phyloP scores from a whole-genome alignment of 805 yeast genomes.

The Candida boidinii region DNA sequence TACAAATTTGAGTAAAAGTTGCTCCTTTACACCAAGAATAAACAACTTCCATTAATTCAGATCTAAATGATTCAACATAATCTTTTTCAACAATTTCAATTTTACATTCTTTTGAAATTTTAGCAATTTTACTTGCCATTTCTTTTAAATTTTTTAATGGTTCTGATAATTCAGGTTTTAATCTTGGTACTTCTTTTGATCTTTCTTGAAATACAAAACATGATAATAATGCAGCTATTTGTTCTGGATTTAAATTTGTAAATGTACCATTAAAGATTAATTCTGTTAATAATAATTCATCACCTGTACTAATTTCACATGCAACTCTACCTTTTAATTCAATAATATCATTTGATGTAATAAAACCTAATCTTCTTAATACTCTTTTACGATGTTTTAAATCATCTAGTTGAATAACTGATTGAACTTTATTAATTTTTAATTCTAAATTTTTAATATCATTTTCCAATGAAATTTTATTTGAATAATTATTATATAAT shows the following conservation, averaged over 20 bases:
- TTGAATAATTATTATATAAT: constrained; percentile 54
- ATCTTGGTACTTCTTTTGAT: constrained; percentile 78
- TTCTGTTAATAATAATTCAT: constrained; percentile 79
- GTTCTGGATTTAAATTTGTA: constrained; percentile 79
- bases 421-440: constrained; percentile 74
- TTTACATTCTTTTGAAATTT: constrained; percentile 81
- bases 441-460: constrained; percentile 52
- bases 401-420: constrained; percentile 91
- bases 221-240: constrained; percentile 84
- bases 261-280: constrained; percentile 92
- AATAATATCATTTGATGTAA: constrained; percentile 79
- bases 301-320: constrained; percentile 91
- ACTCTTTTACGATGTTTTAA: constrained; percentile 89
- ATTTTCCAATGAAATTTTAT: constrained; percentile 52
- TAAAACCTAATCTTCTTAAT: constrained; percentile 83
- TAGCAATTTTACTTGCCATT: constrained; percentile 87
- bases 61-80: constrained; percentile 84
- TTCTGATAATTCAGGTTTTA: constrained; percentile 86
- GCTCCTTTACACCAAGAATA: constrained; percentile 97
- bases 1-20: constrained; percentile 90
- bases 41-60: constrained; percentile 95
- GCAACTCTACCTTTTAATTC: constrained; percentile 97
- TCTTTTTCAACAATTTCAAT: constrained; percentile 87
- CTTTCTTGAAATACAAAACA: constrained; percentile 97
- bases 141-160: constrained; percentile 84